Base-by-base conservation (phyloP, 202 grass and related monocot genomes). In the Setaria viridis region DNA sequence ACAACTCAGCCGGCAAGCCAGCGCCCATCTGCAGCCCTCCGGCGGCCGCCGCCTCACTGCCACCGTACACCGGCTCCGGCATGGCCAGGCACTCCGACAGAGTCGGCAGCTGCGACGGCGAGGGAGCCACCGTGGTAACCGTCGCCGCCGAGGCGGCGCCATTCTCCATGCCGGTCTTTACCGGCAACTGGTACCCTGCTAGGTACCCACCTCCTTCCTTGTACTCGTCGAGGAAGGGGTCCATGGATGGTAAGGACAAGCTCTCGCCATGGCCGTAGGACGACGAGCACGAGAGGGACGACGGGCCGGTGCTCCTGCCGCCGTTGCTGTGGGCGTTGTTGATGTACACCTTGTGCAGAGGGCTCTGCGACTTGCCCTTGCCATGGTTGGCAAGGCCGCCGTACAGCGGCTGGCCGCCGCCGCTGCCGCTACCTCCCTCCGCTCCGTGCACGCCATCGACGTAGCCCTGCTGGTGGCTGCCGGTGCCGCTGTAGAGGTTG, bases 71-170 rank as follows among this genome's bases (percentile, higher is more conserved):
- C 9, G 84, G 85, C 37, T 90, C 86, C 37, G 89, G 86, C 89
- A 94, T 91, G 53, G 89, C 83, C 53, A 94, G 67, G 92, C 92
- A 94, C 72, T 94, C 89, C 2, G 89, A 84, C 11, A 94, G 77
- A 72, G 92, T 91, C 9, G 89, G 92, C 65, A 94, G 79, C 29
- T 82, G 69, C 3, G 84, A 45, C 7, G 80, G 46, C 4, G 65
- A 5, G 2, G 82, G 60, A 57, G 67, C 10, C 41, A 34, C 67
- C 25, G 80, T 49, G 25, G 53, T 72, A 6, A 72, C 54, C 10
- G 67, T 47, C 1, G 67, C 53, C 1, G 67, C 53, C 5, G 39
- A 59, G 35, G 51, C 16, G 3, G 9, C 53, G 5, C 37, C 39
- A 21, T 45, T 70, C 9, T 11, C 20, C 49, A 57, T 16, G 15